Evolutionary conservation across 2,329 filamentous ascomycete species (phyloP), one percentile per base, ranked within the genome.

Genomic region (Ceratocystis albifundus): DNA sequence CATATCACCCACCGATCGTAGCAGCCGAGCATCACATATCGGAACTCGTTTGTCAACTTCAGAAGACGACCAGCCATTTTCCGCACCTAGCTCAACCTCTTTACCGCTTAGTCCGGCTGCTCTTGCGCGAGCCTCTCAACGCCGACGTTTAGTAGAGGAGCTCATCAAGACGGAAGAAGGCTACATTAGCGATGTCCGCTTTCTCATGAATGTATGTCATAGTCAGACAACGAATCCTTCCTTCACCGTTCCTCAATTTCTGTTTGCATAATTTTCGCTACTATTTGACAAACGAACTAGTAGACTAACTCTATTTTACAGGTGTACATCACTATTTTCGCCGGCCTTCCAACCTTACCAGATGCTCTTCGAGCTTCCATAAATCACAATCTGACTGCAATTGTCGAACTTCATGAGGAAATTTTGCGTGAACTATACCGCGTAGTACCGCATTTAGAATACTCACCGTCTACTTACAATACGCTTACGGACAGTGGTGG

Each of bases 141-240:
- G 94, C 68, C 84, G 90, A 15, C 85, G 87, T 69, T 85, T 96
- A 48, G 76, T 97, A 45, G 89, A 94, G 72, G 94, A 97, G 76
- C 78, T 97, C 63, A 84, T 96, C 68, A 82, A 78, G 66, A 96
- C 92, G 0, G 94, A 97, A 74, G 88, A 94, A 73, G 85, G 87
- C 71, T 97, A 97, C 73, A 86, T 97, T 71, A 84, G 87, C 17
- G 93, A 96, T 71, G 76, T 97, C 67, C 90, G 90, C 71, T 90
- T 94, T 70, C 79, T 97, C 68, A 88, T 88, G 73, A 91, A 95
- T 76, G 92, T 93, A 77, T 73, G 84, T 72, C 50, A 15, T 45
- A 36, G 22, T 8, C 8, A 25, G 41, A n/a, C 20, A 22, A 22
- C 4, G 41, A 15, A 32, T 20, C 36, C 12, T 45, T 55, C 32